Conservation (phyloP, 2,329 filamentous ascomycete species). For the Colletotrichum karsti region DNA sequence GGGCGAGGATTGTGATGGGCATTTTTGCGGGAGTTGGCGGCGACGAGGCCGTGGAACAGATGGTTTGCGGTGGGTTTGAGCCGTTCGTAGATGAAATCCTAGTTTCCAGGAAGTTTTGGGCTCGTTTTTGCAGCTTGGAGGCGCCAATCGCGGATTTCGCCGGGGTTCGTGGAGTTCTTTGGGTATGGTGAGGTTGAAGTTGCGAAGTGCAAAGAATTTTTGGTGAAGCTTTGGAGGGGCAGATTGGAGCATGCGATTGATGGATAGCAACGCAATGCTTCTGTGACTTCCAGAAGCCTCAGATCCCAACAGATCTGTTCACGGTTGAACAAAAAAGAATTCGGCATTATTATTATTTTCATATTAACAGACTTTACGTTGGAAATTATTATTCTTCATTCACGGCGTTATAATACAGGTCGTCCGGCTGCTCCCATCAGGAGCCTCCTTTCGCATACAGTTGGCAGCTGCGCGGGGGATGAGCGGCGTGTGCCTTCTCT, state of each 20-base stretch:
- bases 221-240: conserved; percentile 28
- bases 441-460: too few species aligned
- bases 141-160: neutral
- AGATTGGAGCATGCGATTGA: conserved; percentile 2
- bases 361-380: too few species aligned
- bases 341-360: too few species aligned
- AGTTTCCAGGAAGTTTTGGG: neutral
- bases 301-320: too few species aligned
- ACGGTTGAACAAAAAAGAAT: too few species aligned
- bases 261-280: neutral
- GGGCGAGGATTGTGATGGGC: conserved; percentile 59
- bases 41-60: neutral
- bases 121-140: neutral
- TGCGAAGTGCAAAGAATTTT: conserved; percentile 26
- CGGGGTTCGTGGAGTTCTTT: neutral
- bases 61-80: neutral
- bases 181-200: conserved; percentile 1
- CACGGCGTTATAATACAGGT: too few species aligned
- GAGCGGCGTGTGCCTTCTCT: too few species aligned
- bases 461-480: too few species aligned
- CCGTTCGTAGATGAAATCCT: neutral
- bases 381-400: too few species aligned
- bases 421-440: too few species aligned
- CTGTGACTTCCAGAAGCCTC: too few species aligned
- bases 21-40: conserved; percentile 35